Evolutionary conservation across 202 grass and related monocot genomes (phyloP), one percentile per base, ranked within the genome.

Genomic region (Setaria italica): DNA sequence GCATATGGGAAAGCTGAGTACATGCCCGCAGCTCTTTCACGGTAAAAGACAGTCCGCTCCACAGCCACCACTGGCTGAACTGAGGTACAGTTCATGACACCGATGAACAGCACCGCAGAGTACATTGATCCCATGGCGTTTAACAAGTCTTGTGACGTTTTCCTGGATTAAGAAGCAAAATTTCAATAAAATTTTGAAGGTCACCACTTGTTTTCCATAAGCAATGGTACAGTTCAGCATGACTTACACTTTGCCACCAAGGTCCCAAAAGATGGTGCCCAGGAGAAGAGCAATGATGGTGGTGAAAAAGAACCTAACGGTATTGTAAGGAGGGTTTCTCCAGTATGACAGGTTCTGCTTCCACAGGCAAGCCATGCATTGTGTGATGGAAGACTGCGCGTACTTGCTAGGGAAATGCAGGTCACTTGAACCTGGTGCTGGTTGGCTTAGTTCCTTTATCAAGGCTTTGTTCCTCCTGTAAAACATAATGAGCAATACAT

Each of bases 41-140:
- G 72, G 75, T 88, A 91, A 83, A 88, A 91, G 9, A 91, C 82
- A 9, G 71, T 85, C 65, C 86, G 53, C 69, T 91, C 90, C 30
- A 91, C 79, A 0, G 82, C 78, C 29, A 91, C 86, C 60, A 88
- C 82, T 33, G 82, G 90, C 56, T 88, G 90, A 82, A 88, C 82
- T 57, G 82, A 82, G 33, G 55, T 62, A 78, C 16, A 72, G 58
- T 91, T 88, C 60, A 67, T 46, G 14, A 91, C 1, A 12, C 90
- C 86, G 25, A 88, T 81, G 57, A 86, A 91, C 64, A 90, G 29
- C 21, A 84, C 84, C 5, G 86, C 85, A 29, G 55, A 11, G n/a
- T 88, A 91, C 82, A 85, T 91, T 55, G 82, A 88, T 56, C 90
- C 86, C 85, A 91, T 77, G 13, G 82, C 86, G 9, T 91, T 85